Evolutionary conservation across 441 rosid genomes (phyloP).

Genomic region (Pelargonium exstipulatum): DNA sequence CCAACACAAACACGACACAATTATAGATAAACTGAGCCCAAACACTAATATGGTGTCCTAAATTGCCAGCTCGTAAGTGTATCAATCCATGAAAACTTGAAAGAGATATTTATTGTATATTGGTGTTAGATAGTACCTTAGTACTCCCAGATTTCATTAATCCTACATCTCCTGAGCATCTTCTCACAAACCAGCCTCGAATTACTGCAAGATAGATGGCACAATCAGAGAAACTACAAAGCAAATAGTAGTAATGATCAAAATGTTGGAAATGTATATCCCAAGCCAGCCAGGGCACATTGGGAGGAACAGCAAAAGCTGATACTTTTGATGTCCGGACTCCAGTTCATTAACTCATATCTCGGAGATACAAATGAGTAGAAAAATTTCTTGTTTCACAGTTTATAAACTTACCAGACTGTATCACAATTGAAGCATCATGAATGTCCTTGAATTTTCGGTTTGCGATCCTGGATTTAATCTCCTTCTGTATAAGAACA

Average conservation of each 20-base stretch:
- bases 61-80: no score
- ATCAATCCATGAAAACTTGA: not conserved
- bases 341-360: constrained; percentile 10
- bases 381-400: not conserved
- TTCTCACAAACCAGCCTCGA: constrained; percentile 95
- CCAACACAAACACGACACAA: no score
- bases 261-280: not conserved
- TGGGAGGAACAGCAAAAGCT: not conserved
- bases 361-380: constrained; percentile 17
- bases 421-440: constrained; percentile 58
- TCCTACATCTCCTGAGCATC: constrained; percentile 79
- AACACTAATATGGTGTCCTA: no score
- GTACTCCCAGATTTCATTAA: constrained; percentile 44
- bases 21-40: no score
- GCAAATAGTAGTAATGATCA: not conserved
- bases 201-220: constrained; percentile 42
- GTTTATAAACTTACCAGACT: constrained; percentile 52
- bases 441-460: constrained; percentile 40
- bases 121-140: constrained; percentile 39
- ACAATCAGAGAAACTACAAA: constrained; percentile 2
- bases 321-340: not conserved
- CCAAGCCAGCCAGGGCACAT: not conserved
- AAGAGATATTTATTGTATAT: not conserved
- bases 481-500: constrained; percentile 60
- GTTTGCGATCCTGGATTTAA: constrained; percentile 46